These are phyloP conservation scores for Cryptosporidium parvum DNA, from an alignment of 169 alveolate genomes.

Conservation along the genomic window DNA sequence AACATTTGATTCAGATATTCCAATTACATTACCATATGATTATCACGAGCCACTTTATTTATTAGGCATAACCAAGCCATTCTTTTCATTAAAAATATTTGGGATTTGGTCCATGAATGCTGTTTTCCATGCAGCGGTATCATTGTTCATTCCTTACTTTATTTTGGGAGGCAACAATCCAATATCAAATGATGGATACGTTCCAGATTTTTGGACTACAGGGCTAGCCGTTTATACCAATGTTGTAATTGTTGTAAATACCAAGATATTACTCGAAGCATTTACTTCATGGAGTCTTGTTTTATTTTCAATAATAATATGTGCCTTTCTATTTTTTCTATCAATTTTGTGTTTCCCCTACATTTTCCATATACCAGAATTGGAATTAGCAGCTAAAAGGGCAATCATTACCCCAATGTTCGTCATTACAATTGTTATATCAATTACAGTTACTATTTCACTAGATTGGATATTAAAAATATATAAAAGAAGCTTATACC, in stretches of 20 bases:
- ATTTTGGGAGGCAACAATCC: conserved; percentile 69
- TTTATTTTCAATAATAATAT: conserved; percentile 32
- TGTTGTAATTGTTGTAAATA: conserved; percentile 83
- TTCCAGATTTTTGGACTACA: conserved; percentile 79
- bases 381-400: conserved; percentile 43
- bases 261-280: conserved; percentile 81
- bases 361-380: conserved; percentile 68
- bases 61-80: conserved; percentile 63
- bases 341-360: conserved; percentile 48
- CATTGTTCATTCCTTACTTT: conserved; percentile 38
- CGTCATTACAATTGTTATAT: conserved; percentile 38
- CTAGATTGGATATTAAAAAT: conserved; percentile 64
- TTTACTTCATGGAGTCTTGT: conserved; percentile 67
- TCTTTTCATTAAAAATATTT: conserved; percentile 32
- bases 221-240: conserved; percentile 81
- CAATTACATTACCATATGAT: conserved; percentile 67
- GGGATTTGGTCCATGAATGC: conserved; percentile 42
- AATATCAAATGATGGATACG: conserved; percentile 54
- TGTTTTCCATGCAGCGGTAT: conserved; percentile 53
- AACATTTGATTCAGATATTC: conserved; percentile 85
- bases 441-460: conserved; percentile 54
- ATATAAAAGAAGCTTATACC: conserved; percentile 66
- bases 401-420: conserved; percentile 70
- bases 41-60: conserved; percentile 70
- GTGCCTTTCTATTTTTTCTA: conserved; percentile 27